Percentiles rank a stretch among this genome's conserved stretches.
phyloP scores from a whole-genome alignment of 495 filamentous ascomycete species.

The Penicillium diatomitis region DNA sequence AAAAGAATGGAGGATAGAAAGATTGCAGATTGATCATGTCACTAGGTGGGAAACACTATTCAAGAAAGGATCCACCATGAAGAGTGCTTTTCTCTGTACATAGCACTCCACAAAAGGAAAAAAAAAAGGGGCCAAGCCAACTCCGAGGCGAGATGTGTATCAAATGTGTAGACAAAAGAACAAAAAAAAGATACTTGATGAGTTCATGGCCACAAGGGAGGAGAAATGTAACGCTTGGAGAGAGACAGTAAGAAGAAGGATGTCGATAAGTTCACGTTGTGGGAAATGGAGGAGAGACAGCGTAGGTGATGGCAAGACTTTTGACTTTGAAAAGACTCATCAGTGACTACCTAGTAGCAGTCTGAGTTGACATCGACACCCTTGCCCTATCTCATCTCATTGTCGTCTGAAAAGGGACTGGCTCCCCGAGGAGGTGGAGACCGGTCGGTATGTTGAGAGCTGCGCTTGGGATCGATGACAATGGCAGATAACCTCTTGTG shows the following conservation, averaged over 20 bases:
- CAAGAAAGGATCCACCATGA: slow-evolving; percentile 8
- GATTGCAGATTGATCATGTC: background rate
- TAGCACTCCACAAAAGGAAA: slow-evolving; percentile 1
- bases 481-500: slow-evolving; percentile 10
- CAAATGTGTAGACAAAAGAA: slow-evolving; percentile 3
- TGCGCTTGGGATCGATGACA: slow-evolving; percentile 8
- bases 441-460: slow-evolving; percentile 19
- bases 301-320: too few species aligned
- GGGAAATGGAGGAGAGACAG: background rate
- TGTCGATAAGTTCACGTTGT: background rate
- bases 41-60: slow-evolving; percentile 3
- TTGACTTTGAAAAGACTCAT: too few species aligned
- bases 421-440: slow-evolving; percentile 23
- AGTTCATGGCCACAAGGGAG: slow-evolving; percentile 19
- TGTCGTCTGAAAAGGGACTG: slow-evolving; percentile 40
- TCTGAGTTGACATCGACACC: too few species aligned
- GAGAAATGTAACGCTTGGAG: background rate
- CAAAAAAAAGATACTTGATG: background rate
- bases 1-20: background rate
- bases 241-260: background rate
- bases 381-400: slow-evolving; percentile 48
- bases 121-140: slow-evolving; percentile 2
- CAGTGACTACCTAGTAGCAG: too few species aligned
- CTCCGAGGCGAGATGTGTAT: slow-evolving; percentile 12
- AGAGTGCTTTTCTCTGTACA: slow-evolving; percentile 20